A percentile compares a stretch with the other conserved stretches of the same genome.
Evolutionary conservation across 208 protist genomes (phyloP).

Genomic region (Acanthamoeba castellanii): DNA sequence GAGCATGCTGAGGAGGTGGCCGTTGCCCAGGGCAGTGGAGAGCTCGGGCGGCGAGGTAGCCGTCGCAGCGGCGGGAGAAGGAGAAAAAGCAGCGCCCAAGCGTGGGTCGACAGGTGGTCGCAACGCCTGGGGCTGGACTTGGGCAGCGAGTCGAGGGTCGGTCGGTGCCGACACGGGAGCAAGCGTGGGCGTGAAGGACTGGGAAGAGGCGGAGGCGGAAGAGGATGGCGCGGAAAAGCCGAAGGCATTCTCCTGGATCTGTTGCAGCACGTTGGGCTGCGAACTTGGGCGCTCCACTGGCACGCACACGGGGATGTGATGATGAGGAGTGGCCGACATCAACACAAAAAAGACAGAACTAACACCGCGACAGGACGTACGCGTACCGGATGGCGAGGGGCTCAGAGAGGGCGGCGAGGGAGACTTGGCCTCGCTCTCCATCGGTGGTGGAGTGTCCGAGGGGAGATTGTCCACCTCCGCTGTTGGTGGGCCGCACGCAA

Average conservation of each 20-base stretch:
- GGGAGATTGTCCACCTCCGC: not conserved
- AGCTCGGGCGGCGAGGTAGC: not conserved
- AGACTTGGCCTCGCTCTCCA: not conserved
- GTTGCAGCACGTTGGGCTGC: constrained; percentile 29
- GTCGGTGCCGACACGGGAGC: not conserved
- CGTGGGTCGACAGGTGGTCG: not conserved
- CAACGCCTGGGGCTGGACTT: not conserved
- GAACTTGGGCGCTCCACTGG: not conserved
- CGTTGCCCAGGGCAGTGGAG: not conserved
- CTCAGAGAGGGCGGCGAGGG: constrained; percentile 36
- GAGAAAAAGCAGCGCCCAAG: not conserved
- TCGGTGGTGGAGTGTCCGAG: not conserved
- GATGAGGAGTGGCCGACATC: too few relatives aligned
- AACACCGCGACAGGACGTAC: not conserved
- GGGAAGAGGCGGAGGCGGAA: not conserved
- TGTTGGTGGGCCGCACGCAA: not conserved
- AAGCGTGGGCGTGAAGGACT: not conserved
- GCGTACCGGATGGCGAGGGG: not conserved
- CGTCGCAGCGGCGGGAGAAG: not conserved
- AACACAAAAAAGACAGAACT: too few relatives aligned
- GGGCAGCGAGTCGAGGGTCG: not conserved
- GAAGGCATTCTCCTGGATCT: not conserved
- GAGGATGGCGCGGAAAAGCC: not conserved
- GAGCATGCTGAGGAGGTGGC: constrained; percentile 11
- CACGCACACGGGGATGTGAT: too few relatives aligned